phyloP scores from a whole-genome alignment of 345 rosid species.

The Euphorbia tirucalli region DNA sequence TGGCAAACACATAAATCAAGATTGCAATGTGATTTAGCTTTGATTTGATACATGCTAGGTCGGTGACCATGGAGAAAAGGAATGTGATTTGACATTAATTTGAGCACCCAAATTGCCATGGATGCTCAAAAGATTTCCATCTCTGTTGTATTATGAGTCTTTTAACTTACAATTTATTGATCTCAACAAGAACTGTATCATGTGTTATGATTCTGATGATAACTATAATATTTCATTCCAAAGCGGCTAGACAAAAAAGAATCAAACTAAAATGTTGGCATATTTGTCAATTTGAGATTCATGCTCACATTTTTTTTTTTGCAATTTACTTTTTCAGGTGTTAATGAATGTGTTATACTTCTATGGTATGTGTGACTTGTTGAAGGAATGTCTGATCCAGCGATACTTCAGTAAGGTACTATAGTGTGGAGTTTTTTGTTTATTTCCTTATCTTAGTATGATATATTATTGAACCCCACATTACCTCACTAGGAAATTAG shows the following conservation, averaged over 20 bases:
- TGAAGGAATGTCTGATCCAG: slow-evolving; percentile 65
- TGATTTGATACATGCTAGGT: too few species aligned
- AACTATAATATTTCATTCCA: not conserved
- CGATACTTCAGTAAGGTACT: slow-evolving; percentile 68
- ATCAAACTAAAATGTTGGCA: not conserved
- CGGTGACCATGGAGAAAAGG: too few species aligned
- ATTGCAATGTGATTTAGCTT: not conserved
- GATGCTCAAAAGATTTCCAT: not conserved
- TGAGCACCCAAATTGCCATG: not conserved
- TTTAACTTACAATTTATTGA: not conserved
- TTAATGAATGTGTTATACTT: slow-evolving; percentile 56
- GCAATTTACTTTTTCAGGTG: slow-evolving; percentile 37
- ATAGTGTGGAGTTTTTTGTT: too few species aligned
- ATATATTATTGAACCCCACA: slow-evolving; percentile 7
- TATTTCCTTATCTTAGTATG: not conserved
- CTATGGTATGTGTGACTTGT: slow-evolving; percentile 59
- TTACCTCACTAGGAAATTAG: slow-evolving; percentile 46
- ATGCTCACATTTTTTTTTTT: not conserved
- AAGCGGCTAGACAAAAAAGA: not conserved
- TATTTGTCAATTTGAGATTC: not conserved
- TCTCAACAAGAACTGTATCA: not conserved
- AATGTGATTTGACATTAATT: not conserved
- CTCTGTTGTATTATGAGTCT: too few species aligned
- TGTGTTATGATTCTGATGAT: too few species aligned
- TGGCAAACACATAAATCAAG: not conserved